Conservation (phyloP, 2,329 filamentous ascomycete genomes). For the Colletotrichum cuscutae region DNA sequence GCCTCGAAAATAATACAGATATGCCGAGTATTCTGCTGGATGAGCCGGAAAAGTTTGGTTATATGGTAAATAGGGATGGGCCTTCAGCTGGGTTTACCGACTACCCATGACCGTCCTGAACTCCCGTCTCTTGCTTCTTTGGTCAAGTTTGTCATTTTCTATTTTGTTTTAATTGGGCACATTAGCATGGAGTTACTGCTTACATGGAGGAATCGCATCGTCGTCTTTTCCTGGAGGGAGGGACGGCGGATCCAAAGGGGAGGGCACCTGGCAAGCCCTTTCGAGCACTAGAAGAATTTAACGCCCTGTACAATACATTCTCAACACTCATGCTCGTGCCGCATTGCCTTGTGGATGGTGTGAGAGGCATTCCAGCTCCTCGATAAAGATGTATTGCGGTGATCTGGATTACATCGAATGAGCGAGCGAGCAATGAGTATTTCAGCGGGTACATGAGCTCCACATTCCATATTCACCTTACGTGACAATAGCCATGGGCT, state of each 20-base stretch:
- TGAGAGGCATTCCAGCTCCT: not conserved
- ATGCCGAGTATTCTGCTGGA: slow-evolving; percentile 59
- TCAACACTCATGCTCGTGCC: too few relatives aligned
- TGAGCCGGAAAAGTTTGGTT: slow-evolving; percentile 52
- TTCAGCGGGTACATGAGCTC: not conserved
- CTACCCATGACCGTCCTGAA: slow-evolving; percentile 43
- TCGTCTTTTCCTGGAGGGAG: not conserved
- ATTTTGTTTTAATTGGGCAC: not conserved
- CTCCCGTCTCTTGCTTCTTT: not conserved
- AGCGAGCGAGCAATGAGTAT: not conserved
- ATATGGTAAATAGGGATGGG: slow-evolving; percentile 58
- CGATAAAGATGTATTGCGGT: not conserved
- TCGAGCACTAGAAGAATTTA: not conserved
- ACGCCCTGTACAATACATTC: not conserved
- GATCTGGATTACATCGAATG: not conserved
- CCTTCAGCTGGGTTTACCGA: slow-evolving; percentile 59
- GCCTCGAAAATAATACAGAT: slow-evolving; percentile 61
- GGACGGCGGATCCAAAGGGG: not conserved
- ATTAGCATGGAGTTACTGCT: not conserved
- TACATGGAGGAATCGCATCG: not conserved
- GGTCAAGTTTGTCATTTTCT: not conserved
- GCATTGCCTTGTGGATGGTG: too few relatives aligned
- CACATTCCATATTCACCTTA: not conserved
- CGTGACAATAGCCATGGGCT: not conserved
- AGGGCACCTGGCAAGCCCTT: not conserved